These are phyloP conservation scores for Porphyrellus cyaneotinctus DNA, from an alignment of 768 basidiomycete genomes.

Conservation along the genomic window DNA sequence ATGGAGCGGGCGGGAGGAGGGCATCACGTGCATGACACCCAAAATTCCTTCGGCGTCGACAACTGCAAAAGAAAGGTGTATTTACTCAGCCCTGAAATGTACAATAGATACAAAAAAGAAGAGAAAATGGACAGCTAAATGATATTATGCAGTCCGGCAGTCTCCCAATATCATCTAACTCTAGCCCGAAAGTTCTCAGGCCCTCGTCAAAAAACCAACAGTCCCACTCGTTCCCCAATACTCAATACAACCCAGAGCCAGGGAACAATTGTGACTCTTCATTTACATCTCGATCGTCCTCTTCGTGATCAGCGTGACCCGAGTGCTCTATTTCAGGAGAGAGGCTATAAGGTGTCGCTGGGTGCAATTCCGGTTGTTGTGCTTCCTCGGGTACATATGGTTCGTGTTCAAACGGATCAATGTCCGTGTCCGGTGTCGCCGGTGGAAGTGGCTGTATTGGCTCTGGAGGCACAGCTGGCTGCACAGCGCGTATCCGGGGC, in stretches of 20 bases:
- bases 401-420: slow-evolving; percentile 33
- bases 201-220: not conserved
- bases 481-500: slow-evolving; percentile 3
- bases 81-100: too few relatives aligned
- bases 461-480: slow-evolving; percentile 9
- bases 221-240: not conserved
- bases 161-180: slow-evolving; percentile 15
- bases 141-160: slow-evolving; percentile 11
- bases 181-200: not conserved
- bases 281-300: slow-evolving; percentile 19
- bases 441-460: slow-evolving; percentile 14
- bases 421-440: slow-evolving; percentile 28
- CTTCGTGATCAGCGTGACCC: slow-evolving; percentile 14
- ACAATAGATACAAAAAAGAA: slow-evolving; percentile 26
- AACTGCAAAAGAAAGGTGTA: not conserved
- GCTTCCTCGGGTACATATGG: slow-evolving; percentile 23
- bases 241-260: slow-evolving; percentile 40
- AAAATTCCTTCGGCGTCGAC: not conserved
- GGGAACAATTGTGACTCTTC: slow-evolving; percentile 41
- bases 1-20: slow-evolving; percentile 37
- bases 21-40: not conserved
- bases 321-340: slow-evolving; percentile 19
- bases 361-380: slow-evolving; percentile 6
- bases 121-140: slow-evolving; percentile 2
- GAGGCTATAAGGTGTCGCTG: slow-evolving; percentile 26